Percentiles rank a stretch among this genome's conserved stretches.
phyloP scores from a whole-genome alignment of 345 rosid species.

The Psidium friedrichsthalianum region DNA sequence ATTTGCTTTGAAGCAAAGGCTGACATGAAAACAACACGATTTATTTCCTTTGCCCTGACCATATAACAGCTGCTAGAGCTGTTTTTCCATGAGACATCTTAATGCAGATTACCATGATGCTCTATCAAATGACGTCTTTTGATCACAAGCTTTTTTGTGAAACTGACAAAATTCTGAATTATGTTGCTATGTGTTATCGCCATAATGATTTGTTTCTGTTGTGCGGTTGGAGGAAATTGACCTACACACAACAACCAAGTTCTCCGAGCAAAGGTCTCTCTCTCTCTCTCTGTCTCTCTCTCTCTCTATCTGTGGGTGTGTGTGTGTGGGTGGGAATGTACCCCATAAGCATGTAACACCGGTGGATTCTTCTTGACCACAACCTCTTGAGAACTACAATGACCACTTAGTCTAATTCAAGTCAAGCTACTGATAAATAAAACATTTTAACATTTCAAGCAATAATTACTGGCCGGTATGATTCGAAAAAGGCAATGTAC shows the following conservation, averaged over 20 bases:
- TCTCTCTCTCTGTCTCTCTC: neutral
- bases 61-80: neutral
- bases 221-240: slow-evolving; percentile 58
- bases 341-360: neutral
- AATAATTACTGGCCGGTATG: neutral
- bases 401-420: neutral
- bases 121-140: neutral
- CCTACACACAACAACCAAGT: slow-evolving; percentile 86
- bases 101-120: neutral
- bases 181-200: neutral
- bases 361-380: neutral
- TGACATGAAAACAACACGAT: neutral
- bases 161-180: neutral
- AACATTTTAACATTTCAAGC: neutral
- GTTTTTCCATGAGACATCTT: neutral
- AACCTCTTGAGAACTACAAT: neutral
- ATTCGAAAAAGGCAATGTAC: neutral
- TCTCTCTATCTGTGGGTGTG: neutral
- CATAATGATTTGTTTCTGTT: neutral
- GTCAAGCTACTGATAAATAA: neutral
- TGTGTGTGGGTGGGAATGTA: neutral
- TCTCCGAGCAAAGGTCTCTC: slow-evolving; percentile 79
- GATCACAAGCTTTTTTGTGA: neutral
- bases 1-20: neutral
- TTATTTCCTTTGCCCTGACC: neutral